Percentiles rank a stretch among this genome's conserved stretches.
Evolutionary conservation across 306 rosid species (phyloP).

Genomic region (Fragaria ananassa): DNA sequence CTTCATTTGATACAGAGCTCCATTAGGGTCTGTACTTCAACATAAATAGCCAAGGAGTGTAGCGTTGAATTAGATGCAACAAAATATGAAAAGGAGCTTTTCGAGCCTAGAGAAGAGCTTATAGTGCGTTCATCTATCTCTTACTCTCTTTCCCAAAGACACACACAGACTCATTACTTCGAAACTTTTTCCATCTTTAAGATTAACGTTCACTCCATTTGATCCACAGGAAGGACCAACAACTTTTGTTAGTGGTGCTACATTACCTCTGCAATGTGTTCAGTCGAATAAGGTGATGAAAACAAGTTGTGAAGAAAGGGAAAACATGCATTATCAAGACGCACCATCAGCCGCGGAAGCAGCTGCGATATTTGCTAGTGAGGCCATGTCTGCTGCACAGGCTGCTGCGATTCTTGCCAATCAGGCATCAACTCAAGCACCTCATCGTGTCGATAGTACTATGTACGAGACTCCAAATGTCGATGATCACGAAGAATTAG

Average conservation of each 20-base stretch:
- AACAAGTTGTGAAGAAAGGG: slow-evolving; percentile 29
- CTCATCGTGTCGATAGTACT: background rate
- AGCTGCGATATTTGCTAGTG: slow-evolving; percentile 75
- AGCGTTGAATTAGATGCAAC: slow-evolving; percentile 74
- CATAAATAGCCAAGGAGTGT: slow-evolving; percentile 75
- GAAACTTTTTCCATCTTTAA: background rate
- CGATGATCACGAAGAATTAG: background rate
- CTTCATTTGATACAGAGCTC: no score
- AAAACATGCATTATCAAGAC: slow-evolving; percentile 40
- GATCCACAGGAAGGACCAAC: slow-evolving; percentile 61
- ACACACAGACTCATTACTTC: background rate
- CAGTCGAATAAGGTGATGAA: slow-evolving; percentile 31
- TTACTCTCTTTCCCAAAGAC: background rate
- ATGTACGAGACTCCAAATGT: background rate
- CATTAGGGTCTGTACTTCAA: no score
- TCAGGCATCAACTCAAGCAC: slow-evolving; percentile 20
- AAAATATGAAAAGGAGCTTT: slow-evolving; percentile 75
- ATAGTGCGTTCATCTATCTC: slow-evolving; percentile 46
- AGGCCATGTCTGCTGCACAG: slow-evolving; percentile 85
- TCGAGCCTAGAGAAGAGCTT: slow-evolving; percentile 71
- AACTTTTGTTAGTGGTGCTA: slow-evolving; percentile 61
- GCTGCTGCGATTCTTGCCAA: slow-evolving; percentile 78
- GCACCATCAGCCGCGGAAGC: slow-evolving; percentile 76
- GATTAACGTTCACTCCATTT: background rate
- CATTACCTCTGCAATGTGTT: slow-evolving; percentile 42